Conservation (phyloP, 2,329 filamentous ascomycete genomes). For the Xylariomycetidae sp. region DNA sequence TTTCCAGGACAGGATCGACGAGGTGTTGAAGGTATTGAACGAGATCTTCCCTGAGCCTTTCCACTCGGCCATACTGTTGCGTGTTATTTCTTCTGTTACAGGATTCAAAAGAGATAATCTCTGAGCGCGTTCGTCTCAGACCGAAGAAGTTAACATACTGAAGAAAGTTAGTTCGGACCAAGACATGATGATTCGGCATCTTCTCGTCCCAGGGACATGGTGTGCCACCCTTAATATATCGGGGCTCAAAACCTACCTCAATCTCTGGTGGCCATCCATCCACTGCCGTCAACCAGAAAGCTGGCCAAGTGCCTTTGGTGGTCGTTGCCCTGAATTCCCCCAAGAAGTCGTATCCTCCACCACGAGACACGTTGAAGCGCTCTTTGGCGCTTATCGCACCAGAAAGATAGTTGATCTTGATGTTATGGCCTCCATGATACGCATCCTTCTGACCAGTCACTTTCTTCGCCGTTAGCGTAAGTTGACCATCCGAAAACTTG, state of each 20-base stretch:
- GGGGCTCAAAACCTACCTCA: too few species aligned
- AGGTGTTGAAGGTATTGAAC: conserved; percentile 44
- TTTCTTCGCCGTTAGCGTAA: conserved; percentile 42
- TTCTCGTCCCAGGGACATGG: too few species aligned
- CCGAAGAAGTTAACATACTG: too few species aligned
- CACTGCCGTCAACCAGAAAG: conserved; percentile 52
- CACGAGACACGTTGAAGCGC: conserved; percentile 31
- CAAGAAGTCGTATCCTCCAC: conserved; percentile 35
- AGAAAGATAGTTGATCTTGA: conserved; percentile 46
- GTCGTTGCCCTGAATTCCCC: conserved; percentile 36
- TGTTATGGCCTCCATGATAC: conserved; percentile 30
- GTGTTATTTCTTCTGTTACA: too few species aligned
- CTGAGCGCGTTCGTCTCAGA: too few species aligned
- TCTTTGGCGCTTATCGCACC: conserved; percentile 36
- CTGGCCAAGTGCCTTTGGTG: conserved; percentile 46
- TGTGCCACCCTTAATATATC: too few species aligned
- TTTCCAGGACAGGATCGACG: conserved; percentile 36
- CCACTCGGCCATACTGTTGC: conserved; percentile 56
- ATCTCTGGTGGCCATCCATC: conserved; percentile 53
- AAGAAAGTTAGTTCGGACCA: too few species aligned
- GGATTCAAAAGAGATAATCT: too few species aligned
- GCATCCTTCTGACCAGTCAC: conserved; percentile 34
- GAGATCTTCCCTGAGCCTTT: conserved; percentile 51
- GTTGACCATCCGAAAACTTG: conserved; percentile 30
- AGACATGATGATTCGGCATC: too few species aligned